Percentiles rank a stretch among this genome's conserved stretches.
Evolutionary conservation across 768 basidiomycete species (phyloP).

Genomic region (Aureoboletus auriporus): DNA sequence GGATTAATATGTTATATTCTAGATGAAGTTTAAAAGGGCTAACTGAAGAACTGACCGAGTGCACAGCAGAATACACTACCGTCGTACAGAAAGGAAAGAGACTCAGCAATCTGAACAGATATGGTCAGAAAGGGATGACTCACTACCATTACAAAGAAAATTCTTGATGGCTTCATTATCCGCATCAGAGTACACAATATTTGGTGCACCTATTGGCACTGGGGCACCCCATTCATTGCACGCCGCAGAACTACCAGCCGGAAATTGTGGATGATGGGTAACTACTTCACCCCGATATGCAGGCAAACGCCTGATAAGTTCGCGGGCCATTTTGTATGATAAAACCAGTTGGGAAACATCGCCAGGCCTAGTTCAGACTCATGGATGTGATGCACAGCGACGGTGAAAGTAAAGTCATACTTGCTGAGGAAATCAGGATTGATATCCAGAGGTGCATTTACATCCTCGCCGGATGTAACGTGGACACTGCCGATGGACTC

Average conservation of each 20-base stretch:
- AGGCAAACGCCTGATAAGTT: constrained; percentile 51
- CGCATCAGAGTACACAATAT: constrained; percentile 30
- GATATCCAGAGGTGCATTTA: constrained; percentile 39
- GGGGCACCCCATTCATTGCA: constrained; percentile 17
- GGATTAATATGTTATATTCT: not conserved
- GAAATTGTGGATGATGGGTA: constrained; percentile 22
- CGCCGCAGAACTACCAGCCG: constrained; percentile 22
- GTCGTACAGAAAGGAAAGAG: not conserved
- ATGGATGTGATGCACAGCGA: not conserved
- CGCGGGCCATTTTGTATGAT: constrained; percentile 51
- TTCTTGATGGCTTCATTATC: constrained; percentile 32
- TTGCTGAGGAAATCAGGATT: constrained; percentile 41
- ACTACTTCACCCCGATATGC: constrained; percentile 12
- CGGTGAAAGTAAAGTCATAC: constrained; percentile 26
- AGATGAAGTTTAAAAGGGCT: not conserved
- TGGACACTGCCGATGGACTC: constrained; percentile 44
- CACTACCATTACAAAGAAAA: constrained; percentile 12
- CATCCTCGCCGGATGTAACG: constrained; percentile 38
- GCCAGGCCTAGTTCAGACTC: constrained; percentile 4
- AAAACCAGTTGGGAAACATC: constrained; percentile 47
- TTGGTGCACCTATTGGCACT: constrained; percentile 21
- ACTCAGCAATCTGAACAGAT: not conserved
- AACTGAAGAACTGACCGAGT: not conserved
- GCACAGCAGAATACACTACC: not conserved
- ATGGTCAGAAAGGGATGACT: not conserved